phyloP scores from a whole-genome alignment of 139 green algal genomes.

The Edaphochlamys debaryana region DNA sequence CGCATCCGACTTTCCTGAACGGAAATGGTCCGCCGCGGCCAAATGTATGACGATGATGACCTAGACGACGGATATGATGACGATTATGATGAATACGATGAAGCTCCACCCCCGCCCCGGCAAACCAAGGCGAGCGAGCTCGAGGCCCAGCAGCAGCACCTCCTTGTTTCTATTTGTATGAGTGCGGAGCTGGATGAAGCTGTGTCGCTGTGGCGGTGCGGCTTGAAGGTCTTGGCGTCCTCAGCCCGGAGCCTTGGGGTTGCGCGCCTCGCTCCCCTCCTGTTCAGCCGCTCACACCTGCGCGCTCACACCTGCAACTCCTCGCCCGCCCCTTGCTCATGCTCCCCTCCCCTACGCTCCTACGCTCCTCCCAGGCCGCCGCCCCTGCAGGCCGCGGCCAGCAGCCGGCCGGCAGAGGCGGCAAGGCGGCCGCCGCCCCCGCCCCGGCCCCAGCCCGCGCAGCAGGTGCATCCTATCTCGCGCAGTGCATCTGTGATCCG shows the following conservation, averaged over 20 bases:
- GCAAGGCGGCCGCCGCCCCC: slow-evolving; percentile 6
- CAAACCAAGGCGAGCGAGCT: slow-evolving; percentile 4
- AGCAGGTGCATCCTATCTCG: slow-evolving; percentile 82
- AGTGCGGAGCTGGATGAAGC: no score
- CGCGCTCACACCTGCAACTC: no score
- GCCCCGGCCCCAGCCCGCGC: slow-evolving; percentile 37
- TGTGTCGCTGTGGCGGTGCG: background rate
- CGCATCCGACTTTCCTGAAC: no score
- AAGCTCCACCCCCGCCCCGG: slow-evolving; percentile 43
- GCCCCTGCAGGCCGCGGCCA: slow-evolving; percentile 12
- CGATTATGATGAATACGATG: slow-evolving; percentile 49
- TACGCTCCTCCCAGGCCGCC: no score
- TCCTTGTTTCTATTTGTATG: no score
- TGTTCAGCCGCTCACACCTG: no score
- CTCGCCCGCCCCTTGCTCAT: background rate
- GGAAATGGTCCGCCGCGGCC: slow-evolving; percentile 1
- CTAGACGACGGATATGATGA: slow-evolving; percentile 73
- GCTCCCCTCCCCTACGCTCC: no score
- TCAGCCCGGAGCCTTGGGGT: no score
- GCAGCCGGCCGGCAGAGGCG: background rate
- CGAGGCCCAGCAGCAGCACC: no score
- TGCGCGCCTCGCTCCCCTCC: no score
- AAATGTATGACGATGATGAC: slow-evolving; percentile 72
- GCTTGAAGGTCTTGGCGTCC: no score
- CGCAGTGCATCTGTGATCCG: slow-evolving; percentile 65